Evolutionary conservation across 2,329 filamentous ascomycete species (phyloP), one percentile per base, ranked within the genome.

Genomic region (Cercospora sesami): DNA sequence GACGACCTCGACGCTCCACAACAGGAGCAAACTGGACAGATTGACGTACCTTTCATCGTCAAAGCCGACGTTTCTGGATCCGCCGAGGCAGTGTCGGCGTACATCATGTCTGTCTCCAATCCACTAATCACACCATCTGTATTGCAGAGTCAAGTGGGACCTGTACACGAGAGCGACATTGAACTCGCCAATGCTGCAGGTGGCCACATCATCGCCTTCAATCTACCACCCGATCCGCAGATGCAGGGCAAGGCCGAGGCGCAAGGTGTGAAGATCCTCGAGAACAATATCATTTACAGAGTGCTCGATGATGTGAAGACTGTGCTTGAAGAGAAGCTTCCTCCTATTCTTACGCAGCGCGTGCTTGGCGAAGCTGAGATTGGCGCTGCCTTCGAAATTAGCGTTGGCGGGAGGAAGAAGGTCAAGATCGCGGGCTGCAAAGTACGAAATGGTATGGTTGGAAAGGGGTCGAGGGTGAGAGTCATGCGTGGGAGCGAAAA

Each of bases 51-150:
- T 74, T 95, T 98, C 79, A 88, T 95, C 67, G 85, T 99, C 81
- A 97, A 96, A 80, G 94, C 90, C 64, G 95, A 99, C 75, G 95
- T 98, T 18, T 91, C 91, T 69, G 95, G 95, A 42, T 98, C 94
- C 0, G 93, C 94, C 0, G 95, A 99, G 82, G 95, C 95, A 2
- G 91, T 98, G 2, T 85, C 89, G 68, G 90, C 92, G 60, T 90
- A 90, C 8, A 85, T 99, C 67, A 83, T 89, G 69, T 88, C 90
- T 68, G 84, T 97, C 70, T 93, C 94, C 71, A 97, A 91, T 81
- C 89, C 93, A 73, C 93, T 98, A 78, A 90, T 97, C 45, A 87
- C 84, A 33, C 87, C 94, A 14, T 87, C 89, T 66, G 85, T 99
- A 67, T 86, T 99, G 39, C 89, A 91, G 23, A 90, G 91, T 3